phyloP scores from a whole-genome alignment of 768 basidiomycete genomes.

The Imleria badia region DNA sequence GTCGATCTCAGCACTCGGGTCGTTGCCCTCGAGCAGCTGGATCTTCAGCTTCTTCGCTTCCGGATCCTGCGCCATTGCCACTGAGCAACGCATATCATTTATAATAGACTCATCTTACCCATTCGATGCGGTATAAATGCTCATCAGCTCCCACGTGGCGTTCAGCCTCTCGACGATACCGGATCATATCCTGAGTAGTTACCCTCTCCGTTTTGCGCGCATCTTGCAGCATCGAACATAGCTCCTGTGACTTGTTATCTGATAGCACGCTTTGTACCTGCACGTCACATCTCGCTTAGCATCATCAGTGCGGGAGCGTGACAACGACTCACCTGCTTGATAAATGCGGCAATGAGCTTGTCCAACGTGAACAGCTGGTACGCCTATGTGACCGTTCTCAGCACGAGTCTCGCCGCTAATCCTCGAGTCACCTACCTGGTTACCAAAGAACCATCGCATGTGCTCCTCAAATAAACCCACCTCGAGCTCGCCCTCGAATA shows the following conservation, averaged over 20 bases:
- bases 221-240: conserved; percentile 72
- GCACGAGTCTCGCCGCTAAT: not conserved
- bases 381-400: conserved; percentile 55
- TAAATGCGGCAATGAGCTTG: conserved; percentile 81
- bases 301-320: not conserved
- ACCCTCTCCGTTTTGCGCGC: conserved; percentile 54
- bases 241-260: conserved; percentile 84
- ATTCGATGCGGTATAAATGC: conserved; percentile 75
- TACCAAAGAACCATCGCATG: conserved; percentile 92
- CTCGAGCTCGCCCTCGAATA: conserved; percentile 93
- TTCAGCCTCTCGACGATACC: conserved; percentile 80
- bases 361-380: conserved; percentile 93
- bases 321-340: conserved; percentile 74
- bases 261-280: conserved; percentile 85
- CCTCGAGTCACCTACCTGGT: conserved; percentile 52
- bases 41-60: conserved; percentile 56
- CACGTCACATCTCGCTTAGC: conserved; percentile 5
- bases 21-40: conserved; percentile 58
- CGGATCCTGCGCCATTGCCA: conserved; percentile 44
- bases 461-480: conserved; percentile 93
- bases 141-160: conserved; percentile 72
- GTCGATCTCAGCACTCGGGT: conserved; percentile 62
- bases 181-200: conserved; percentile 64
- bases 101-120: conserved; percentile 49
- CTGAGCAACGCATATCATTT: conserved; percentile 7